Evolutionary conservation across 164 flowering plant genomes (phyloP), one percentile per base, ranked within the genome.

Genomic region (Pachysandra terminalis): DNA sequence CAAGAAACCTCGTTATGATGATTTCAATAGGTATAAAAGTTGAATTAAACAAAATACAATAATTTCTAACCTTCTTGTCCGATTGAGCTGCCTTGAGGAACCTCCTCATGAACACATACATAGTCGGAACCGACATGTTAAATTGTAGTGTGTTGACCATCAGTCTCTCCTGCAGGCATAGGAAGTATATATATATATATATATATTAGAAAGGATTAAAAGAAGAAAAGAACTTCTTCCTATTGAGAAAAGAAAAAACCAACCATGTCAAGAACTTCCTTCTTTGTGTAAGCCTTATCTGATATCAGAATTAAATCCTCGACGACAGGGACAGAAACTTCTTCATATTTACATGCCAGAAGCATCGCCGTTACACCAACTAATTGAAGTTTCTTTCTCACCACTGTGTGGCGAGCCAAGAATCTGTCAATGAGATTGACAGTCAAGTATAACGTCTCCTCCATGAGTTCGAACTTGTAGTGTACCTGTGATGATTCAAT

Each of bases 281-380:
- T 77, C 73, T 88, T 77, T 24, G 73, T 76, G 75, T 93, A 93
- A 45, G 96, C 98, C 62, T 74, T 90, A 69, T 89, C 96, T 23
- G 96, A 87, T 45, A 93, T 93, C 66, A 86, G 64, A 62, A n/a
- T n/a, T n/a, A 93, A 76, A 73, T 93, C 96, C 59, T 85, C 90
- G 27, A 93, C 91, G 28, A 93, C 84, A 1, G 96, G 96, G 21
- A 93, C 95, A 1, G 87, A 79, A 22, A 93, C 91, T 73, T 89
- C 98, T 66, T 93, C 96, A 63, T 93, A 93, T 63, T 93, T 93
- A 86, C 98, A 90, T 0, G 98, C 98, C 25, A 93, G 74, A 59
- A 93, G 91, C 95, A 93, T 75, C 49, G 98, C 96, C 19, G 94
- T 89, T 14, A 93, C 81, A 19, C 98, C 98, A 61, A 93, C 96